These are phyloP conservation scores for Acanthamoeba rhysodes DNA, from an alignment of 208 protist species.

Conservation along the genomic window DNA sequence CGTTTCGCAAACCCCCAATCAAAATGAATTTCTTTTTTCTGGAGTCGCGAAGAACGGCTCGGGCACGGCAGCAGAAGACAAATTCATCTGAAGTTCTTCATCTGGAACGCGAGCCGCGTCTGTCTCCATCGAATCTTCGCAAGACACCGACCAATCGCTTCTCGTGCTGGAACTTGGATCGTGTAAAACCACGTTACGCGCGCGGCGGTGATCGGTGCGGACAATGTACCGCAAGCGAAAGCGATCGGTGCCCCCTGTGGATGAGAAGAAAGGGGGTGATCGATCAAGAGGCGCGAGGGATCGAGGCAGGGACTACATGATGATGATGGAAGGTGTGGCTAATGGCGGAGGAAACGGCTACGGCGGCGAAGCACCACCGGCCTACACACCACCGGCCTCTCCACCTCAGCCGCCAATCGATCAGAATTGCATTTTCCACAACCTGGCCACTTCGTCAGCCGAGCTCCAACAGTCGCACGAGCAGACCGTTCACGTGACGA, in stretches of 20 bases:
- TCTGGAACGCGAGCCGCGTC: too few species aligned
- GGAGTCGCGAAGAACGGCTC: too few species aligned
- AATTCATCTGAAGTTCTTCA: too few species aligned
- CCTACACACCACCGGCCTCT: background rate
- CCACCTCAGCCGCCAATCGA: constrained; percentile 18
- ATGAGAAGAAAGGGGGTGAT: background rate
- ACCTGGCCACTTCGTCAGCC: background rate
- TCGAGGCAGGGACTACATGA: background rate
- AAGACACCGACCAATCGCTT: too few species aligned
- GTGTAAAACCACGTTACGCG: too few species aligned
- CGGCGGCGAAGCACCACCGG: background rate
- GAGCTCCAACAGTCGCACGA: background rate
- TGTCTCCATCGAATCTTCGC: too few species aligned
- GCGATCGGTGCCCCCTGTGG: constrained; percentile 9
- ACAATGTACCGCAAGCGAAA: constrained; percentile 27
- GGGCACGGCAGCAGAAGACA: too few species aligned
- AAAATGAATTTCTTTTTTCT: background rate
- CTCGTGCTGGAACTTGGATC: too few species aligned
- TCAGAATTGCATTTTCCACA: constrained; percentile 28
- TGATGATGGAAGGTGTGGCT: background rate
- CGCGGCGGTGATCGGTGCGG: background rate
- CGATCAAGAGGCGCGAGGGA: background rate
- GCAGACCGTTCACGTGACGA: background rate
- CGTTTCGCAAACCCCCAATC: background rate
- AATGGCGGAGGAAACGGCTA: constrained; percentile 28